phyloP scores from a whole-genome alignment of 2,329 filamentous ascomycete genomes.

The Teratosphaeria gauchensis region DNA sequence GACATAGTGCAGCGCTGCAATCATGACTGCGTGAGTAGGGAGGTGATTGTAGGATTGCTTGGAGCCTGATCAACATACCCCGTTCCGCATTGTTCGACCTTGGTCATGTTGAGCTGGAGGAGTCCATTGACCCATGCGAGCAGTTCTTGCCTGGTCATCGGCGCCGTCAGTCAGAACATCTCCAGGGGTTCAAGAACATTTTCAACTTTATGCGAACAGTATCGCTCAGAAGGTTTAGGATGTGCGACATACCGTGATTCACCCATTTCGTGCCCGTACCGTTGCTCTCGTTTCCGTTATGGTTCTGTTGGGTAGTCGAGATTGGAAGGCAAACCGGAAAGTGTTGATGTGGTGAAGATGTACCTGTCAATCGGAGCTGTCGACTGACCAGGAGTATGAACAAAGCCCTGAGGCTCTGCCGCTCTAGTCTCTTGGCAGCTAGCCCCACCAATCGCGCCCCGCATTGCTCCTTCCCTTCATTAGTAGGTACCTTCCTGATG shows the following conservation, averaged over 20 bases:
- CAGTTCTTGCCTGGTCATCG: constrained; percentile 72
- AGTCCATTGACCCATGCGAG: constrained; percentile 96
- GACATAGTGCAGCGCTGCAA: constrained; percentile 80
- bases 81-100: constrained; percentile 98
- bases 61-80: constrained; percentile 53
- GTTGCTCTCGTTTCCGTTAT: background rate
- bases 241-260: background rate
- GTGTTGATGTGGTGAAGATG: background rate
- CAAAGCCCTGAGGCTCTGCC: background rate
- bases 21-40: background rate
- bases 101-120: constrained; percentile 92
- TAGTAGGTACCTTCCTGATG: too few species aligned
- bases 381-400: background rate
- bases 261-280: background rate
- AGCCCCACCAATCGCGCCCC: background rate
- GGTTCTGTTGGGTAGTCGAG: background rate
- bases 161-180: constrained; percentile 2
- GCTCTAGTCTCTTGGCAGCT: too few species aligned
- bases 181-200: background rate
- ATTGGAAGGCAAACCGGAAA: background rate
- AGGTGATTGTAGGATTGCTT: constrained; percentile 6
- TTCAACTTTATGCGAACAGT: background rate
- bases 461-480: background rate
- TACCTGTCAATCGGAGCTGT: background rate
- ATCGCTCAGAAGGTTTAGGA: background rate